A percentile compares a stretch with the other conserved stretches of the same genome.
Conservation (phyloP, 2,329 filamentous ascomycete genomes). For the Boeremia lycopersici region DNA sequence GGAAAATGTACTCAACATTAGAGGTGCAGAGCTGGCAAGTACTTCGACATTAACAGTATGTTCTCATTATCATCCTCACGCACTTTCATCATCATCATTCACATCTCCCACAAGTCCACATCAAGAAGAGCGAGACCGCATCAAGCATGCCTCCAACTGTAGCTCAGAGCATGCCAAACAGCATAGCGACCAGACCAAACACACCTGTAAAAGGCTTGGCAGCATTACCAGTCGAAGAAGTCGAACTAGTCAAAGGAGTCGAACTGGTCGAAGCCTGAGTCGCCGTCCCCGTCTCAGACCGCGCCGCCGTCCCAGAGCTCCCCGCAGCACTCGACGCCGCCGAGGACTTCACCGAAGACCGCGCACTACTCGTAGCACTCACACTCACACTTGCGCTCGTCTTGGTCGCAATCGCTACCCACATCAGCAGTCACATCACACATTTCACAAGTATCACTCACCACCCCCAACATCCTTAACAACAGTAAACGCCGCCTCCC, state of each 20-base stretch:
- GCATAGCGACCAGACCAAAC: constrained; percentile 10
- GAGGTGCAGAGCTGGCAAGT: no score
- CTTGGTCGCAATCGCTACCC: constrained; percentile 4
- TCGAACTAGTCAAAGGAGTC: constrained; percentile 5
- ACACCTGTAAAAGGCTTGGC: constrained; percentile 11
- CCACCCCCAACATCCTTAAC: constrained; percentile 14
- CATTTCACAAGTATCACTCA: neutral
- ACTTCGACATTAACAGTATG: neutral
- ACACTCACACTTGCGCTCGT: neutral
- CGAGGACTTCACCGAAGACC: constrained; percentile 4
- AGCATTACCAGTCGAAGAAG: constrained; percentile 3
- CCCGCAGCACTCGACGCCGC: neutral
- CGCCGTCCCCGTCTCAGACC: neutral
- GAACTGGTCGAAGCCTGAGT: constrained; percentile 11
- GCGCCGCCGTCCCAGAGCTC: neutral
- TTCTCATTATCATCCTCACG: neutral
- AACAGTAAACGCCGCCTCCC: constrained; percentile 17
- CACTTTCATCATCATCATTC: neutral
- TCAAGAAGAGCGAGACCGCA: no score
- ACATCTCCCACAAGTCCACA: neutral
- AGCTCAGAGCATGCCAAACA: constrained; percentile 6
- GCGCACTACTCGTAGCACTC: constrained; percentile 2
- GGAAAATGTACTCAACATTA: no score
- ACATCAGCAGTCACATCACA: neutral
- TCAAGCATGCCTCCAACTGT: no score